Conservation (phyloP, 257 asterid species). For the Ballota nigra region DNA sequence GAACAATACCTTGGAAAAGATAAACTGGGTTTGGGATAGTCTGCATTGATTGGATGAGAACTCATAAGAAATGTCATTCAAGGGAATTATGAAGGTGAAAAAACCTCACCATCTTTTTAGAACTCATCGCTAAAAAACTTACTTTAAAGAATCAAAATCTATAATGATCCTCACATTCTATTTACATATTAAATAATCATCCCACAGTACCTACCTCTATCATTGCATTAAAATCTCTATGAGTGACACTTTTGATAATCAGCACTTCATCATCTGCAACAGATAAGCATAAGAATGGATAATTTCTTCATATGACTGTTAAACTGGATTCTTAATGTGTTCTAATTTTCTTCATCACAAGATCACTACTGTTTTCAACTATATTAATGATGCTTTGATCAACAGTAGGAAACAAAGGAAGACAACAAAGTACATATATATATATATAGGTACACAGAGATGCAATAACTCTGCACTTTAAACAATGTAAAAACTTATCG, state of each 20-base stretch:
- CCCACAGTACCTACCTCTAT: constrained; percentile 55
- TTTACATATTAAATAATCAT: constrained; percentile 10
- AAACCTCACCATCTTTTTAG: constrained; percentile 4
- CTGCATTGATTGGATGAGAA: constrained; percentile 44
- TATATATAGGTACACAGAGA: neutral
- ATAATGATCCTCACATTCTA: constrained; percentile 7
- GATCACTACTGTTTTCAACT: neutral
- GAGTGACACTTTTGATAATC: constrained; percentile 87
- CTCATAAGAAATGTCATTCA: constrained; percentile 4
- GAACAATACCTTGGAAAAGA: constrained; percentile 97
- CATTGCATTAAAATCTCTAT: constrained; percentile 82
- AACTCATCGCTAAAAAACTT: neutral
- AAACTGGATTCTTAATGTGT: constrained; percentile 14
- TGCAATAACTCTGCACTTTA: neutral
- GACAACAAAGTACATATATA: neutral
- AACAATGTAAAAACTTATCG: neutral
- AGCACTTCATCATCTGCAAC: constrained; percentile 87
- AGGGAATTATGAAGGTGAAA: neutral
- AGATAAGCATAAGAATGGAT: neutral
- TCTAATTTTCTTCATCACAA: constrained; percentile 1
- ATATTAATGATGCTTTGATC: neutral
- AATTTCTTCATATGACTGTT: neutral
- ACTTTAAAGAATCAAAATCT: constrained; percentile 6
- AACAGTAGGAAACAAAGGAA: constrained; percentile 10
- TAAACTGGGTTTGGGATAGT: constrained; percentile 87